Percentiles rank a stretch among this genome's conserved stretches.
These are phyloP conservation scores for Xylaria sp. DNA, from an alignment of 2,329 filamentous ascomycete species.

Conservation along the genomic window DNA sequence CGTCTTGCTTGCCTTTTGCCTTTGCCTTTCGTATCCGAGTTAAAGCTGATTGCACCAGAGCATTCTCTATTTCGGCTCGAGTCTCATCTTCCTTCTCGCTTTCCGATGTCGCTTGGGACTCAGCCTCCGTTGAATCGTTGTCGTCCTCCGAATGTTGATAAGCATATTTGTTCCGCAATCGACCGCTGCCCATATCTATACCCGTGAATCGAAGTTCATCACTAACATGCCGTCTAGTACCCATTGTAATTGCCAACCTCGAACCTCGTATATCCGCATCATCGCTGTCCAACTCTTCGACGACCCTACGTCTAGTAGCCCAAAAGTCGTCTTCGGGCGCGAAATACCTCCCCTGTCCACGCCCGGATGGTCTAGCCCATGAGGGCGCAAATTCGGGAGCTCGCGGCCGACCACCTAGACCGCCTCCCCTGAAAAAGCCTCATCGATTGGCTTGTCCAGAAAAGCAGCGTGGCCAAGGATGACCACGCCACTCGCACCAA, in stretches of 20 bases:
- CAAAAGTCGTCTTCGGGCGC: conserved; percentile 63
- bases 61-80: conserved; percentile 74
- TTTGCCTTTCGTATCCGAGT: conserved; percentile 83
- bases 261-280: conserved; percentile 67
- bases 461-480: conserved; percentile 95
- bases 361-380: conserved; percentile 99
- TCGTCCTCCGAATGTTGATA: conserved; percentile 58
- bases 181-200: conserved; percentile 63
- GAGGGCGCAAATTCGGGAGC: conserved; percentile 93
- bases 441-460: conserved; percentile 99
- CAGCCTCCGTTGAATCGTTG: conserved; percentile 61
- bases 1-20: conserved; percentile 78
- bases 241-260: conserved; percentile 58
- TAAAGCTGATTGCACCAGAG: conserved; percentile 80
- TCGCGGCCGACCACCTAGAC: conserved; percentile 99
- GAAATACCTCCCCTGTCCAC: conserved; percentile 73
- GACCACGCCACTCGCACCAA: conserved; percentile 92
- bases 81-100: conserved; percentile 65
- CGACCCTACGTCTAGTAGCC: conserved; percentile 58
- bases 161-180: conserved; percentile 53
- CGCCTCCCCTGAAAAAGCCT: conserved; percentile 99
- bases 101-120: conserved; percentile 61
- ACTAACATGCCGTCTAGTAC: conserved; percentile 64
- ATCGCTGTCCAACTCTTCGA: conserved; percentile 76
- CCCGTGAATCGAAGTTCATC: conserved; percentile 72